Evolutionary conservation across 176 grass and related monocot species (phyloP).

Genomic region (Oryza glaberrima): DNA sequence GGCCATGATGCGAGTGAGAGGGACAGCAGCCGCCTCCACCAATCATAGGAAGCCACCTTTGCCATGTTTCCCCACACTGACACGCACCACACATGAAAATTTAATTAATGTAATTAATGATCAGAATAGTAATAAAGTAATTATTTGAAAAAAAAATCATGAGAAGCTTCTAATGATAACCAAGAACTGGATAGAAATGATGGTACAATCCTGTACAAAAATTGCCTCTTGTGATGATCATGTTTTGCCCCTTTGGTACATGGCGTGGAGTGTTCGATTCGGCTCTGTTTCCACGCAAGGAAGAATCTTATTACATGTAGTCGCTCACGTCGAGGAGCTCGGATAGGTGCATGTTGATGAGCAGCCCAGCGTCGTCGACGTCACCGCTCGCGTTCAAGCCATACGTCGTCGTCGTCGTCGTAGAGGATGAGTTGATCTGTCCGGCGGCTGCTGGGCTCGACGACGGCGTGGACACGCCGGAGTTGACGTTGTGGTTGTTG

Average conservation of each 20-base stretch:
- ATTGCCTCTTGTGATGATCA: slow-evolving; percentile 36
- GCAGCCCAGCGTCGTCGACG: slow-evolving; percentile 27
- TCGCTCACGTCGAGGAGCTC: slow-evolving; percentile 63
- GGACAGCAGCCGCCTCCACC: slow-evolving; percentile 35
- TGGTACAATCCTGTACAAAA: slow-evolving; percentile 59
- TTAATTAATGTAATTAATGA: background rate
- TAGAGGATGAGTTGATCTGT: slow-evolving; percentile 29
- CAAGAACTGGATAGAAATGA: slow-evolving; percentile 15
- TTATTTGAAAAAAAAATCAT: background rate
- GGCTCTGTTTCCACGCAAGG: background rate
- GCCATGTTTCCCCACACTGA: slow-evolving; percentile 34
- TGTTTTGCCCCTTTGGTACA: slow-evolving; percentile 24
- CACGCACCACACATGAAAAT: slow-evolving; percentile 20
- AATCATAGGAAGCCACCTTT: slow-evolving; percentile 42
- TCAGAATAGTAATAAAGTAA: background rate
- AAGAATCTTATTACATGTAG: slow-evolving; percentile 50
- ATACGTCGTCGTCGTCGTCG: background rate
- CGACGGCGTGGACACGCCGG: slow-evolving; percentile 61
- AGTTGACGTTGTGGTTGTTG: slow-evolving; percentile 46
- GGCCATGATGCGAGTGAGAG: slow-evolving; percentile 41
- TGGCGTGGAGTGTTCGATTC: background rate
- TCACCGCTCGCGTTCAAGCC: slow-evolving; percentile 22
- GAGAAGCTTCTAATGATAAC: slow-evolving; percentile 37
- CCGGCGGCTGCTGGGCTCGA: slow-evolving; percentile 46
- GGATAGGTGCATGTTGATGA: slow-evolving; percentile 55